Conservation (phyloP, 768 basidiomycete species). For the Asterophora lycoperdoides region DNA sequence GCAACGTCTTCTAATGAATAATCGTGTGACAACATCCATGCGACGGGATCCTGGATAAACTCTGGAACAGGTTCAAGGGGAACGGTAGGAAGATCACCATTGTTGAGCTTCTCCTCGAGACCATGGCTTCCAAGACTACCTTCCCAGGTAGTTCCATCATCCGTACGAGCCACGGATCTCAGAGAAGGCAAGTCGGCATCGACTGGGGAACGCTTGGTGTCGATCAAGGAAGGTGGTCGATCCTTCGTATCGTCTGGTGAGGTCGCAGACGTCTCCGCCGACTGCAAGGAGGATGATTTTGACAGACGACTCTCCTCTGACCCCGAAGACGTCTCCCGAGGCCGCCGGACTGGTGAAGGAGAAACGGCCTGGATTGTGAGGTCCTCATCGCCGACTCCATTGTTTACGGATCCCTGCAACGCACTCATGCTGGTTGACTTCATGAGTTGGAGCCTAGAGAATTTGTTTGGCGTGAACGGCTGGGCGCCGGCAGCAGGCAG, state of each 20-base stretch:
- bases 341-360: conserved; percentile 27
- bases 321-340: conserved; percentile 40
- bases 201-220: conserved; percentile 26
- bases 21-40: conserved; percentile 68
- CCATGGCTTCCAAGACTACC: conserved; percentile 37
- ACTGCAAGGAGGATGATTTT: conserved; percentile 41
- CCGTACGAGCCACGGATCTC: conserved; percentile 44
- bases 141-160: conserved; percentile 59
- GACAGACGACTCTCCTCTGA: conserved; percentile 51
- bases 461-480: conserved; percentile 45
- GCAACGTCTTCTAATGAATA: conserved; percentile 81
- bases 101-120: conserved; percentile 52
- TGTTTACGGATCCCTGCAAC: conserved; percentile 33
- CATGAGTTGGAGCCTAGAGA: conserved; percentile 35
- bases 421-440: conserved; percentile 32
- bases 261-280: conserved; percentile 47
- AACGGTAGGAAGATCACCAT: conserved; percentile 48
- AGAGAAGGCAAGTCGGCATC: conserved; percentile 49
- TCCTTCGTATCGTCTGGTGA: conserved; percentile 43
- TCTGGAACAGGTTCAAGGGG: conserved; percentile 42
- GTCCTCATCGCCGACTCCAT: conserved; percentile 51
- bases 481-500: conserved; percentile 45
- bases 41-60: conserved; percentile 37
- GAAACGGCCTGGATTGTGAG: conserved; percentile 52
- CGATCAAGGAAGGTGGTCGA: conserved; percentile 27